A percentile compares a stretch with the other conserved stretches of the same genome.
Conservation (phyloP, 2,329 filamentous ascomycete genomes). For the Teratosphaeriaceae sp. region DNA sequence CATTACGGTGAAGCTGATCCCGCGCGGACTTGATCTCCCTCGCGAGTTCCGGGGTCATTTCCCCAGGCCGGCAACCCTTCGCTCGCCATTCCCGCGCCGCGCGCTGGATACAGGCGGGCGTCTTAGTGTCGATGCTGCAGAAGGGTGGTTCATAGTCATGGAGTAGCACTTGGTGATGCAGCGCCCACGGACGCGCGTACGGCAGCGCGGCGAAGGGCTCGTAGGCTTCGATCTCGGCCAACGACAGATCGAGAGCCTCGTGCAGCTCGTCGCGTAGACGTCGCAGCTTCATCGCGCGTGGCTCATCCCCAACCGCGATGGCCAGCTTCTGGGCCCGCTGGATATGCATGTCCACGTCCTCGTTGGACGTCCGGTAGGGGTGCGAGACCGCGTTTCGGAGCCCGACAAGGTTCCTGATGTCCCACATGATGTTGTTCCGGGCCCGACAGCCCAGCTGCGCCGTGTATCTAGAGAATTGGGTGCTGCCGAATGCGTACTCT, state of each 20-base stretch:
- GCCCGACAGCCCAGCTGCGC: too few relatives aligned
- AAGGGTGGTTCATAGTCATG: too few relatives aligned
- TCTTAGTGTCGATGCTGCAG: too few relatives aligned
- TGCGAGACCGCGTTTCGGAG: neutral
- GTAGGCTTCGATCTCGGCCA: neutral
- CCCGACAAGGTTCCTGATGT: neutral
- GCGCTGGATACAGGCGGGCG: too few relatives aligned
- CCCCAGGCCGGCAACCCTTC: too few relatives aligned
- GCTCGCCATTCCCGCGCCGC: too few relatives aligned
- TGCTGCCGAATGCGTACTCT: neutral
- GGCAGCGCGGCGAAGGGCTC: neutral
- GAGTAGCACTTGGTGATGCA: neutral
- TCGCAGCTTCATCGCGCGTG: neutral
- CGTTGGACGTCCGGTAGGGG: neutral
- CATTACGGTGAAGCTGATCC: too few relatives aligned
- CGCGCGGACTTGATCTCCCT: too few relatives aligned
- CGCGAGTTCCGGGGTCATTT: too few relatives aligned
- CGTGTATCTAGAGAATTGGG: too few relatives aligned
- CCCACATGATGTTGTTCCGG: too few relatives aligned
- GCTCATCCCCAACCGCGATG: neutral
- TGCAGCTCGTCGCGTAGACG: slow-evolving; percentile 1
- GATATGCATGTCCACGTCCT: neutral
- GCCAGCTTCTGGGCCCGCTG: neutral
- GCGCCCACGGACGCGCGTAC: neutral
- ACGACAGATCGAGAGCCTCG: too few relatives aligned